These are phyloP conservation scores for Fusarium zealandicum DNA, from an alignment of 2,329 filamentous ascomycete genomes.

Conservation along the genomic window DNA sequence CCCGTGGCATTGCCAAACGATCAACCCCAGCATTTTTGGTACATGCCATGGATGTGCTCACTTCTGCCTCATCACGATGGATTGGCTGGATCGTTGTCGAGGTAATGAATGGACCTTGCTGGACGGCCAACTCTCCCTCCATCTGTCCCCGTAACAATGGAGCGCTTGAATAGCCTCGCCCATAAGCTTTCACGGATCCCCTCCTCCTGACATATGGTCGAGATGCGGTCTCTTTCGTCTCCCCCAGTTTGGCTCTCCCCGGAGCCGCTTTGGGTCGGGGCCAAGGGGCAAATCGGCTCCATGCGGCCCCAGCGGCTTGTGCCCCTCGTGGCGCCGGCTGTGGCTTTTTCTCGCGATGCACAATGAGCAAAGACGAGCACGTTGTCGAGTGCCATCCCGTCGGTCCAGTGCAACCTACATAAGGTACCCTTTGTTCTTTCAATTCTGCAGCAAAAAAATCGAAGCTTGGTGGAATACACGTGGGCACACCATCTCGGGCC, in stretches of 20 bases:
- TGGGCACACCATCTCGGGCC: slow-evolving; percentile 10
- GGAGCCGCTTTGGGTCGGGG: slow-evolving; percentile 5
- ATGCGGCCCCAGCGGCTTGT: not conserved
- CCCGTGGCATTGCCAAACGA: slow-evolving; percentile 7
- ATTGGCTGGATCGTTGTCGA: slow-evolving; percentile 29
- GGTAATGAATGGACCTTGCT: slow-evolving; percentile 15
- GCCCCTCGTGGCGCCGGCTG: slow-evolving; percentile 25
- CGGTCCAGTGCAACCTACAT: slow-evolving; percentile 17
- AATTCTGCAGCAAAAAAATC: too few relatives aligned
- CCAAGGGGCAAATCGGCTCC: slow-evolving; percentile 4
- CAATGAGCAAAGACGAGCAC: slow-evolving; percentile 5
- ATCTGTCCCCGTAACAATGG: not conserved
- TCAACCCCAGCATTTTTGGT: not conserved
- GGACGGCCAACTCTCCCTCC: not conserved
- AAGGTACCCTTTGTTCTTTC: too few relatives aligned
- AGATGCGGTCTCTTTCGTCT: slow-evolving; percentile 5
- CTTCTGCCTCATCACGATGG: not conserved
- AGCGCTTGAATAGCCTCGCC: slow-evolving; percentile 6
- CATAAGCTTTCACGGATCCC: not conserved
- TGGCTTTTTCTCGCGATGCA: slow-evolving; percentile 22
- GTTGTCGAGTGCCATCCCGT: slow-evolving; percentile 26
- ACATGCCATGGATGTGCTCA: slow-evolving; percentile 13
- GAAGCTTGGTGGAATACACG: slow-evolving; percentile 7
- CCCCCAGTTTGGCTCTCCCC: not conserved
- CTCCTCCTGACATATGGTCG: slow-evolving; percentile 6